Evolutionary conservation across 2,329 filamentous ascomycete species (phyloP).

Genomic region (Paraconiothyrium brasiliense): DNA sequence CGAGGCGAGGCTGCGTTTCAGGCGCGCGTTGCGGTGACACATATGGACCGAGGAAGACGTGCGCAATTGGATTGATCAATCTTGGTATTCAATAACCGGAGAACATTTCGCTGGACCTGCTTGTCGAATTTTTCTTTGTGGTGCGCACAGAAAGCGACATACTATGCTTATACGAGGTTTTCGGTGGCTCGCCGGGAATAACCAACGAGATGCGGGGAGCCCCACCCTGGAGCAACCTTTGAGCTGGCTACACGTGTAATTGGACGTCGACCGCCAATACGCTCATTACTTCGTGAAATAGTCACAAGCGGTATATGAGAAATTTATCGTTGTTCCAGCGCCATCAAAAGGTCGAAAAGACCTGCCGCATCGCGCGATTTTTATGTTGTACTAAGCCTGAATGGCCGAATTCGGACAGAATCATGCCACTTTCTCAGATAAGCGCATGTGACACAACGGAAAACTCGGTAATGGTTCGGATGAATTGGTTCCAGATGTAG

Average conservation of each 20-base stretch:
- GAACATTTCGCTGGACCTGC: too few species aligned
- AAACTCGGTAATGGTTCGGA: conserved; percentile 1
- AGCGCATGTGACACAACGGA: neutral
- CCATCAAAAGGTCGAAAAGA: neutral
- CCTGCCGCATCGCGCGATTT: conserved; percentile 7
- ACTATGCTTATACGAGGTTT: neutral
- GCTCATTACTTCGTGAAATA: too few species aligned
- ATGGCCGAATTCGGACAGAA: conserved; percentile 5
- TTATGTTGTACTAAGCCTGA: neutral
- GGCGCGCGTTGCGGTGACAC: too few species aligned
- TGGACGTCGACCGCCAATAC: neutral
- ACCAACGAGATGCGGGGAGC: too few species aligned
- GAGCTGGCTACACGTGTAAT: neutral
- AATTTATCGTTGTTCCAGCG: neutral
- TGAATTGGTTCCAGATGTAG: neutral
- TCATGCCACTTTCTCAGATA: conserved; percentile 9
- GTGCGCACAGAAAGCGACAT: neutral
- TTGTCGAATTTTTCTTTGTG: too few species aligned
- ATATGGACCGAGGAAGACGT: too few species aligned
- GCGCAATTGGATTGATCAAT: too few species aligned
- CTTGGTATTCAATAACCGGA: too few species aligned
- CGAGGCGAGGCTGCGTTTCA: too few species aligned
- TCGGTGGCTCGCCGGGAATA: neutral
- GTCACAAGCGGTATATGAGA: too few species aligned
- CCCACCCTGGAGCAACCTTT: neutral